Base-by-base conservation (phyloP, 2,329 filamentous ascomycete genomes). In the Diaporthe citrichinensis region DNA sequence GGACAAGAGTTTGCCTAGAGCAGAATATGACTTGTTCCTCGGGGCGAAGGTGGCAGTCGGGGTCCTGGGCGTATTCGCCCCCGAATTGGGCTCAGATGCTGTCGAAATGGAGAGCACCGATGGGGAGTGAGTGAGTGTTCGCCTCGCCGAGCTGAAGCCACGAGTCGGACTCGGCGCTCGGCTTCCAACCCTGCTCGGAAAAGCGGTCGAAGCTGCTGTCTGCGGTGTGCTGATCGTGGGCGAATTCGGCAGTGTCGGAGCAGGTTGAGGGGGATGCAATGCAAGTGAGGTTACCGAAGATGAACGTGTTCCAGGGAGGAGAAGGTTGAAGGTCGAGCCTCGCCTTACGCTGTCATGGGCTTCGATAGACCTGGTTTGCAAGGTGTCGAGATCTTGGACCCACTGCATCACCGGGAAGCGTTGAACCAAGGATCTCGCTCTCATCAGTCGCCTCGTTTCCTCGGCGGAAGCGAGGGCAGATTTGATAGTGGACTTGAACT, bases 321-420 rank as follows among this genome's bases (percentile, higher is more conserved):
- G 75, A 1, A 71, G 71, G 51, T 68, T 69, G n/a, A 75, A 72
- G 7, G 23, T 49, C 15, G 69, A 49, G 31, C 73, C 62, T 31
- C 49, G 58, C 41, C 71, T 73, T 20, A 72, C 46, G 9, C 41
- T 71, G n/a, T 65, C 55, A n/a, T 76, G 71, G 44, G 36, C 51
- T 41, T 78, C 76, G 79, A 93, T 92, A 0, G 90, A 87, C 4
- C 87, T 90, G 8, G 84, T 84, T 78, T 93, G 91, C 34, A 93
- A 85, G 55, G 88, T 90, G 77, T 92, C 91, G 8, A 93, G 83
- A 74, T 91, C 90, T 78, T 92, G 89, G 71, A 92, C 87, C 91
- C 91, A 93, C 79, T 92, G 90, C 4, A 89, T 89, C 15, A 93
- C 91, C 17, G 91, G 91, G 82, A 93, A 93, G 25, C 91, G 86